A percentile compares a stretch with the other conserved stretches of the same genome.
These are phyloP conservation scores for Persicaria tinctoria DNA, from an alignment of 148 eudicot species.

Conservation along the genomic window DNA sequence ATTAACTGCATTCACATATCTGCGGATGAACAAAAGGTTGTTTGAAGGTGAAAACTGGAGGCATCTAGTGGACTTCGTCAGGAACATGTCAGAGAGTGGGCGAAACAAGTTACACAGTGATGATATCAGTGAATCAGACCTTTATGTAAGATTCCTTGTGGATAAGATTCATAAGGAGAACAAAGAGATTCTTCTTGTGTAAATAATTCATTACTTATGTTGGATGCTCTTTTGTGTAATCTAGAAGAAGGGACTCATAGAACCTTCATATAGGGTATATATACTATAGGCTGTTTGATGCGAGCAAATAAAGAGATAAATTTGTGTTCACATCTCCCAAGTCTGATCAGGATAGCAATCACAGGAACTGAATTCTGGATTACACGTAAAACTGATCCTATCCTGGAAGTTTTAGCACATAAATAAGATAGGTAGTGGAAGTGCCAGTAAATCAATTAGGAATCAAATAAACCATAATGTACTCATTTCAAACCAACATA, in stretches of 20 bases:
- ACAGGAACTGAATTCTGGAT: not conserved
- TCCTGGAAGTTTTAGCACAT: not conserved
- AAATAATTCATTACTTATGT: conserved; percentile 19
- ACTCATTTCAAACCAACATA: too few species aligned
- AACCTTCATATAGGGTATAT: conserved; percentile 11
- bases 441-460: not conserved
- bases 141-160: conserved; percentile 54
- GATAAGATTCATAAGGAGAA: conserved; percentile 26
- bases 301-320: not conserved
- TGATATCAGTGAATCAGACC: conserved; percentile 45
- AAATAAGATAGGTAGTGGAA: not conserved
- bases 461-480: too few species aligned
- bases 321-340: not conserved
- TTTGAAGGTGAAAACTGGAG: conserved; percentile 74
- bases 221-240: not conserved
- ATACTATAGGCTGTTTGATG: not conserved
- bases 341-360: not conserved
- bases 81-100: conserved; percentile 72
- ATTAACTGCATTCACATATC: conserved; percentile 64
- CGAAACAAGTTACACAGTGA: conserved; percentile 31
- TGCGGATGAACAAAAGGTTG: conserved; percentile 62
- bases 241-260: conserved; percentile 9
- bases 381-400: not conserved
- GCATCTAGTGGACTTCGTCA: conserved; percentile 64
- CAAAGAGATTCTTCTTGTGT: conserved; percentile 47